phyloP scores from a whole-genome alignment of 305 asterid species.

The Fraxinus sp. region DNA sequence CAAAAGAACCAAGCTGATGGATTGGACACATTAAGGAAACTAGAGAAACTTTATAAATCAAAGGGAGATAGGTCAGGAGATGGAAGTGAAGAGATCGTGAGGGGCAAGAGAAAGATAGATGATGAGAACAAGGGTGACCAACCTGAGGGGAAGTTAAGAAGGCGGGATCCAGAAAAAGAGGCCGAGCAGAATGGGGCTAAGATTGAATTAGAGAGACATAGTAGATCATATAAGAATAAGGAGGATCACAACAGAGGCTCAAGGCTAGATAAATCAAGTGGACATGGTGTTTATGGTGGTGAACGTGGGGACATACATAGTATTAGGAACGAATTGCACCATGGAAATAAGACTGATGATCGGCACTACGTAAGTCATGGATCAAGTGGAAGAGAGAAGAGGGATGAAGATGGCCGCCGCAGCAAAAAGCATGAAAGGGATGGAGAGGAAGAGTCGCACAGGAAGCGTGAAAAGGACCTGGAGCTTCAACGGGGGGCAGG shows the following conservation, averaged over 20 bases:
- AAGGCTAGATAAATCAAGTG: constrained; percentile 25
- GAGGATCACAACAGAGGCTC: constrained; percentile 30
- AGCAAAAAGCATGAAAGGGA: constrained; percentile 53
- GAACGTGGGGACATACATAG: constrained; percentile 21
- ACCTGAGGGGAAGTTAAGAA: constrained; percentile 46
- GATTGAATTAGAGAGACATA: constrained; percentile 24
- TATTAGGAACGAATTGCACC: constrained; percentile 30
- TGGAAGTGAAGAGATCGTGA: constrained; percentile 31
- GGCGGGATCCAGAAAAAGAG: constrained; percentile 36
- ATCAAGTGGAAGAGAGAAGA: constrained; percentile 44
- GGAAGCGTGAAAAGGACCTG: constrained; percentile 36
- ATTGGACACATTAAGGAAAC: constrained; percentile 41
- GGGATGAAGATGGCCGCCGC: constrained; percentile 38
- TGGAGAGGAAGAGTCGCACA: constrained; percentile 32
- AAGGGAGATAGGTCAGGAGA: constrained; percentile 44
- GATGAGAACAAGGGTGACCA: constrained; percentile 37
- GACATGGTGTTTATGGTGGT: constrained; percentile 24
- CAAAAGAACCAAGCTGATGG: constrained; percentile 30
- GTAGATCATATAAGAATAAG: constrained; percentile 32
- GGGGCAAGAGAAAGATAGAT: constrained; percentile 44
- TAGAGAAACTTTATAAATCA: constrained; percentile 46
- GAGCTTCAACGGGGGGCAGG: constrained; percentile 30
- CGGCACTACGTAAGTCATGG: constrained; percentile 38
- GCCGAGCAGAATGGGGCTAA: constrained; percentile 19
- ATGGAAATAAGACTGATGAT: constrained; percentile 31